phyloP scores from a whole-genome alignment of 805 yeast species.

The Teunomyces aglyptinius region DNA sequence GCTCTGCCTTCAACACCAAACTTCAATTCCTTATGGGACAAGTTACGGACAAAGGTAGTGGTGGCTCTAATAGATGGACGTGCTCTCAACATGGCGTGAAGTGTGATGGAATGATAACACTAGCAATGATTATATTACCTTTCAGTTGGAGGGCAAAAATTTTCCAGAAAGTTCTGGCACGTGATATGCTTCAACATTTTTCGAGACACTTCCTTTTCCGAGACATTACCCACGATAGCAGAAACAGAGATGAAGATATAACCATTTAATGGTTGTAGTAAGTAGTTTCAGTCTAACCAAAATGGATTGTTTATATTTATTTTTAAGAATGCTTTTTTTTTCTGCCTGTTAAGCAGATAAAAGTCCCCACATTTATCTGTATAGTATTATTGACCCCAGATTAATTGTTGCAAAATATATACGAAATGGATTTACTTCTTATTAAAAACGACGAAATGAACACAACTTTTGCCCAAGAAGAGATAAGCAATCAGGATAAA shows the following conservation, averaged over 20 bases:
- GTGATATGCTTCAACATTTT: slow-evolving; percentile 2
- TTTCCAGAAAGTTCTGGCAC: slow-evolving; percentile 15
- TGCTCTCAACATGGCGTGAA: slow-evolving; percentile 45
- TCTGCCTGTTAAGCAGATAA: not conserved
- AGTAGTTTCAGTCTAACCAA: too few relatives aligned
- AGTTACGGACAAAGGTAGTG: slow-evolving; percentile 45
- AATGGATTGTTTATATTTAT: too few relatives aligned
- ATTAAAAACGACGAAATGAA: not conserved
- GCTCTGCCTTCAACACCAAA: slow-evolving; percentile 98
- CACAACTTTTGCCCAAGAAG: not conserved
- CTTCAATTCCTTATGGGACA: slow-evolving; percentile 86
- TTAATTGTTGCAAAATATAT: not conserved
- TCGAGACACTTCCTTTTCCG: too few relatives aligned
- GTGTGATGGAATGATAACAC: not conserved
- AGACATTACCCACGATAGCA: too few relatives aligned
- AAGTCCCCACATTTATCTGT: not conserved
- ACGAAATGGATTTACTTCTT: not conserved
- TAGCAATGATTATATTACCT: not conserved
- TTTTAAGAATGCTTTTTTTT: not conserved
- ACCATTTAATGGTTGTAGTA: too few relatives aligned
- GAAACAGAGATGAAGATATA: too few relatives aligned
- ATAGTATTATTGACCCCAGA: not conserved
- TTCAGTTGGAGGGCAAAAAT: slow-evolving; percentile 3
- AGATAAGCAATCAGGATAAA: not conserved
- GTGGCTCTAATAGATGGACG: slow-evolving; percentile 40